Base-by-base conservation (phyloP, 768 basidiomycete species). In the Lenzites betulinus region DNA sequence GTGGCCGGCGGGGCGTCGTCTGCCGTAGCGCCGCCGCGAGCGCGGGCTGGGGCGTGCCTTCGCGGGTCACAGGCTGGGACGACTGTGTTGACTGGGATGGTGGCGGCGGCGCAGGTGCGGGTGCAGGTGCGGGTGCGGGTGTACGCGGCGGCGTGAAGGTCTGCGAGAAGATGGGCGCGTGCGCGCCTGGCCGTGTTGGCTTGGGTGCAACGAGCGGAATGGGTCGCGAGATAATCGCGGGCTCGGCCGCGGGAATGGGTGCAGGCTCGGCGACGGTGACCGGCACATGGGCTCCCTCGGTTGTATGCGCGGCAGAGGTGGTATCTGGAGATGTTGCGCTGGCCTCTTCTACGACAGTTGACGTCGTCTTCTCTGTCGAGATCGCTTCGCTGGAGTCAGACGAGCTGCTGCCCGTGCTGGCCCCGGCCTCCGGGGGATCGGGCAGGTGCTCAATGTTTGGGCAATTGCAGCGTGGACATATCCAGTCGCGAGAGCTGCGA, bases 401-500 rank as follows among this genome's bases (percentile, higher is more conserved):
- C 6, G 60, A 28, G 39, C 39, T 58, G 42, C 59, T 28, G 35
- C 23, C 26, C 20, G 42, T 20, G 35, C 48, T 48, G 30, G 25
- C 51, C 28, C 44, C 33, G 43, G 42, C 26, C 25, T 67, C 54
- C 1, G 76, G 67, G 13, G 86, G 87, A 74, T 93, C 89, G 13
- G 91, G 92, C 51, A 95, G 83, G 50, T 85, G 77, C 43, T 84
- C 82, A 52, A 85, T 62, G 77, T 93, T 94, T 33, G 81, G 70
- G 65, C 82, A 78, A 47, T 85, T 76, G 71, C 92, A 93, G 51
- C 82, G 83, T 8, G 90, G 86, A 65, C 92, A 95, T 39, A 77
- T 74, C 92, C 93, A 94, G 60, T 86, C 83, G 58, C 89, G 82
- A 35, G 92, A 95, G 66, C 92, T 94, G 57, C 42, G n/a, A 47